Conservation (phyloP, 139 green algal genomes). For the Coelastrella sp. region DNA sequence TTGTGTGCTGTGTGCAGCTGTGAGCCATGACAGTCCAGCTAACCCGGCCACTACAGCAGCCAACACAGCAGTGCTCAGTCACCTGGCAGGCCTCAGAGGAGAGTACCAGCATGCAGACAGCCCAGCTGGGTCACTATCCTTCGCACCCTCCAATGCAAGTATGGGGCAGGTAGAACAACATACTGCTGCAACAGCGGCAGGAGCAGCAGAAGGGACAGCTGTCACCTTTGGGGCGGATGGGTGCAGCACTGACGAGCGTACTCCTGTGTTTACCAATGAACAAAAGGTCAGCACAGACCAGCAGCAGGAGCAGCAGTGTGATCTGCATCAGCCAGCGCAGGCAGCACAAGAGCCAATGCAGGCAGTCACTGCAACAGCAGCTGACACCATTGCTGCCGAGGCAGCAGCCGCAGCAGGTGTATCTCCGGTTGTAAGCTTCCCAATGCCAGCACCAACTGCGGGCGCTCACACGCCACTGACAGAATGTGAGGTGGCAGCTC, state of each 20-base stretch:
- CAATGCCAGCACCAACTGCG: neutral
- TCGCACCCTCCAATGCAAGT: constrained; percentile 25
- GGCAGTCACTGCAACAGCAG: constrained; percentile 4
- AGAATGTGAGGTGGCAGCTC: neutral
- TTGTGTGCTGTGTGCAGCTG: neutral
- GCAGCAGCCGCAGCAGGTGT: neutral
- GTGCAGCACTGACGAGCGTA: neutral
- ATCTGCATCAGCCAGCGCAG: neutral
- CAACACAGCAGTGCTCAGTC: neutral
- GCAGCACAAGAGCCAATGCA: neutral
- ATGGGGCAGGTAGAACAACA: neutral
- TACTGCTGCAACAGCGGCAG: constrained; percentile 11
- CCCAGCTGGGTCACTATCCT: constrained; percentile 27
- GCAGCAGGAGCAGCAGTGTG: neutral
- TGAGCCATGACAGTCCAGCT: constrained; percentile 15
- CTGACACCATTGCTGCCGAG: neutral
- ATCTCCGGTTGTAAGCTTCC: neutral
- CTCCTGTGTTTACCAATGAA: constrained; percentile 22
- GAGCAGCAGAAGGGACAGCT: neutral
- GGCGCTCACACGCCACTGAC: constrained; percentile 10
- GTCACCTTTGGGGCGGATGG: neutral
- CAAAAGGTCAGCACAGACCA: neutral
- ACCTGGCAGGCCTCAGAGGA: neutral
- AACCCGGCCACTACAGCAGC: neutral
- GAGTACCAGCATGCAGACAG: neutral